phyloP scores from a whole-genome alignment of 2,329 filamentous ascomycete genomes.

The Colletotrichum kahawae region DNA sequence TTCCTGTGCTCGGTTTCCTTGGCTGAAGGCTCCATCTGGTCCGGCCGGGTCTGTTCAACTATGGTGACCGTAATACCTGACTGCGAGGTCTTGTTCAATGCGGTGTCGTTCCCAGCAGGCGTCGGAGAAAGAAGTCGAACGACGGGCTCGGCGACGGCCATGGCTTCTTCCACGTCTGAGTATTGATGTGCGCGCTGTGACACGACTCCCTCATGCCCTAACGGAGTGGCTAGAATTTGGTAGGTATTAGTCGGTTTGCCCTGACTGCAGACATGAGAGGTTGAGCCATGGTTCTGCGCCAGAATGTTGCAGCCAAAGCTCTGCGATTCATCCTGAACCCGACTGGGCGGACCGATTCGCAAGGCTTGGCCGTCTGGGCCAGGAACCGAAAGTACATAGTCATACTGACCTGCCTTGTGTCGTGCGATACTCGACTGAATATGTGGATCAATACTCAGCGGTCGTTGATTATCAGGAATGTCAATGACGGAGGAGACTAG shows the following conservation, averaged over 20 bases:
- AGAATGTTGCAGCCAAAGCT: constrained; percentile 61
- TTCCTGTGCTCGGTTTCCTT: neutral
- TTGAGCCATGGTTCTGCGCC: constrained; percentile 35
- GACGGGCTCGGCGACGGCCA: constrained; percentile 13
- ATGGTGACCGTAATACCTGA: neutral
- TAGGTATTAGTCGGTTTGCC: constrained; percentile 39
- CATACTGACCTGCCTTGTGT: constrained; percentile 55
- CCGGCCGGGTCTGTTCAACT: neutral
- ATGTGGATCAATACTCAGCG: neutral
- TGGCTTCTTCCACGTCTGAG: neutral
- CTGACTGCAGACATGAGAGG: constrained; percentile 25
- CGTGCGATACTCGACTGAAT: constrained; percentile 32
- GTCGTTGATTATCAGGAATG: neutral
- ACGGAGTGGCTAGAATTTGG: constrained; percentile 53
- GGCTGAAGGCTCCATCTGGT: neutral
- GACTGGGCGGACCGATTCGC: neutral
- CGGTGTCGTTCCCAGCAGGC: neutral
- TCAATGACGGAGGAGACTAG: neutral
- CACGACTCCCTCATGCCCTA: constrained; percentile 27
- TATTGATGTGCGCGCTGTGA: neutral
- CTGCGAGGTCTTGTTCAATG: neutral
- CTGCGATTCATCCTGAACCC: constrained; percentile 27
- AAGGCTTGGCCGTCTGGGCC: constrained; percentile 26
- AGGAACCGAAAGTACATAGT: constrained; percentile 51
- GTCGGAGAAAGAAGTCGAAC: neutral